A percentile compares a stretch with the other conserved stretches of the same genome.
Conservation (phyloP, 129 eudicot species). For the Flaveria sonorensis region DNA sequence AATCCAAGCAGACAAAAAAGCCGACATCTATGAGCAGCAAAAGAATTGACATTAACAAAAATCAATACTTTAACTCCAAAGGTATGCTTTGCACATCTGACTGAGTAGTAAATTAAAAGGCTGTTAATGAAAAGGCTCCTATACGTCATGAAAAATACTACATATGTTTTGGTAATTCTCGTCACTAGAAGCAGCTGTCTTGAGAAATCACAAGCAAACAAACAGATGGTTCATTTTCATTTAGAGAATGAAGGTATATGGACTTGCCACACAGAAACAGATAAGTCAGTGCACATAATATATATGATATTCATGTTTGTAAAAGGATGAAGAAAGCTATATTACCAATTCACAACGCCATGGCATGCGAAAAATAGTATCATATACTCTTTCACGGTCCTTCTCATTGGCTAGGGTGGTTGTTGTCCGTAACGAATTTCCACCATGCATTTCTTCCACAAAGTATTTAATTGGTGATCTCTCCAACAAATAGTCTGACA, state of each 20-base stretch:
- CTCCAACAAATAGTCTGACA: conserved; percentile 63
- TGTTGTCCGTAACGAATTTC: conserved; percentile 83
- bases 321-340: background rate
- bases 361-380: conserved; percentile 94
- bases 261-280: background rate
- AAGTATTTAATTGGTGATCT: conserved; percentile 74
- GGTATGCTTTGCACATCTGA: background rate
- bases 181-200: background rate
- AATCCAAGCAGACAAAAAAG: conserved; percentile 86
- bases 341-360: conserved; percentile 99
- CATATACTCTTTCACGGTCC: conserved; percentile 94
- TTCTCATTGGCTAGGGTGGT: conserved; percentile 82
- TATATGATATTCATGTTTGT: conserved; percentile 17
- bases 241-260: conserved; percentile 17
- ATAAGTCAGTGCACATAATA: background rate
- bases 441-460: conserved; percentile 81
- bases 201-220: conserved; percentile 1
- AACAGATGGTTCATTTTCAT: background rate
- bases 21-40: conserved; percentile 92
- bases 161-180: background rate
- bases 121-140: background rate
- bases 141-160: background rate
- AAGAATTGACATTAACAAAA: conserved; percentile 24
- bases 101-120: background rate
- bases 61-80: background rate